Conservation (phyloP, 2,329 filamentous ascomycete species). For the Aspergillus flavus region DNA sequence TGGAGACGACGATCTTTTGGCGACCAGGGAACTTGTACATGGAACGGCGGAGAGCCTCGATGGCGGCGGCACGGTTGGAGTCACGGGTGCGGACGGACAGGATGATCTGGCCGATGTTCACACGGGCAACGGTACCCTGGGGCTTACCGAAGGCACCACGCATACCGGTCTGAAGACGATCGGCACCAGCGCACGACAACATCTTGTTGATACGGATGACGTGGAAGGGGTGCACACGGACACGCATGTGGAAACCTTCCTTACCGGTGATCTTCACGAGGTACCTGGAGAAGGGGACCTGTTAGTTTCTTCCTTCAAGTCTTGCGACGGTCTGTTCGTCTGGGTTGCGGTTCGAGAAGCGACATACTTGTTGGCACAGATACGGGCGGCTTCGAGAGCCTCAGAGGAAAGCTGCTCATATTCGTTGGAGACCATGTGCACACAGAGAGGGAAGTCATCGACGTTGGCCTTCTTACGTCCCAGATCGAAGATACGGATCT, state of each 20-base stretch:
- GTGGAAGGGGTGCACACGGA: slow-evolving; percentile 97
- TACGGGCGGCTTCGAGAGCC: slow-evolving; percentile 99
- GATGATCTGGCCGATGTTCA: slow-evolving; percentile 99
- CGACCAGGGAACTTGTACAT: slow-evolving; percentile 99
- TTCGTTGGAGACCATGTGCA: slow-evolving; percentile 99
- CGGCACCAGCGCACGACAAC: slow-evolving; percentile 99
- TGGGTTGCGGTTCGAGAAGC: not conserved
- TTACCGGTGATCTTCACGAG: slow-evolving; percentile 70
- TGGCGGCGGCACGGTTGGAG: slow-evolving; percentile 84
- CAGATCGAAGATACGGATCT: slow-evolving; percentile 97
- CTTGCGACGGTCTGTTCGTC: slow-evolving; percentile 24
- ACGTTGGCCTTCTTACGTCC: slow-evolving; percentile 98
- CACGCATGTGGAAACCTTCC: slow-evolving; percentile 71
- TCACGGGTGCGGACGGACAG: slow-evolving; percentile 97
- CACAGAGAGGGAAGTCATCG: slow-evolving; percentile 98
- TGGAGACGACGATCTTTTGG: slow-evolving; percentile 99
- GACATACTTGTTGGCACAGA: slow-evolving; percentile 97
- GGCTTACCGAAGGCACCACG: slow-evolving; percentile 99
- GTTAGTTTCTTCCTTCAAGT: slow-evolving; percentile 2
- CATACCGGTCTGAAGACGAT: slow-evolving; percentile 99
- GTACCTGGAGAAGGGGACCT: slow-evolving; percentile 51
- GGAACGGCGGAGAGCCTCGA: slow-evolving; percentile 97
- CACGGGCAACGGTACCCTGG: slow-evolving; percentile 97
- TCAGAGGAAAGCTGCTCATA: slow-evolving; percentile 99
- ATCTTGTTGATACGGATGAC: slow-evolving; percentile 99